A percentile compares a stretch with the other conserved stretches of the same genome.
These are phyloP conservation scores for Cyclocybe aegerita DNA, from an alignment of 768 basidiomycete species.

Conservation along the genomic window DNA sequence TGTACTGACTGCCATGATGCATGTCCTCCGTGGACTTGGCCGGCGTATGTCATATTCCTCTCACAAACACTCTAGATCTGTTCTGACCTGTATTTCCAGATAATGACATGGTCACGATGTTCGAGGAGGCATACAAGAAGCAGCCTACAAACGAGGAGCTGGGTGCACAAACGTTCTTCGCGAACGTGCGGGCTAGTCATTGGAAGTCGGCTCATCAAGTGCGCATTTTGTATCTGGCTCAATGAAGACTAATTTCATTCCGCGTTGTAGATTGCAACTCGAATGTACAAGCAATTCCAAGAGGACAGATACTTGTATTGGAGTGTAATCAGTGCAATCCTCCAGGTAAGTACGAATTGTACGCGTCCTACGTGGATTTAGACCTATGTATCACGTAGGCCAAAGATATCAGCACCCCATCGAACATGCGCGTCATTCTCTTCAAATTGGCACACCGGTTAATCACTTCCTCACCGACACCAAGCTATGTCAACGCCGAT, in stretches of 20 bases:
- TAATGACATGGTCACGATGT: constrained; percentile 81
- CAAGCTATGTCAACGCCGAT: constrained; percentile 66
- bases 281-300: constrained; percentile 83
- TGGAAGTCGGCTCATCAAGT: constrained; percentile 91
- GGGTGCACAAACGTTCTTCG: constrained; percentile 82
- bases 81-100: constrained; percentile 34
- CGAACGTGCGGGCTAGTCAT: constrained; percentile 73
- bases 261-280: constrained; percentile 62
- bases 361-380: not conserved
- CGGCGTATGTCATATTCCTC: constrained; percentile 42
- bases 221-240: constrained; percentile 4
- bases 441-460: constrained; percentile 79
- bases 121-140: constrained; percentile 82
- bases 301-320: constrained; percentile 82
- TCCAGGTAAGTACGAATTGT: constrained; percentile 56
- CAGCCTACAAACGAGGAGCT: constrained; percentile 82
- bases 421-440: constrained; percentile 63
- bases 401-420: constrained; percentile 61
- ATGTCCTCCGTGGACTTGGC: constrained; percentile 77
- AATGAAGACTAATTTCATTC: constrained; percentile 7
- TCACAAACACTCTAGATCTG: not conserved
- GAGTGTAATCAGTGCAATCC: constrained; percentile 75
- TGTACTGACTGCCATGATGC: constrained; percentile 79
- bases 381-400: constrained; percentile 45
- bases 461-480: constrained; percentile 59